Evolutionary conservation across 306 rosid species (phyloP), one percentile per base, ranked within the genome.

Genomic region (Inga laurina): DNA sequence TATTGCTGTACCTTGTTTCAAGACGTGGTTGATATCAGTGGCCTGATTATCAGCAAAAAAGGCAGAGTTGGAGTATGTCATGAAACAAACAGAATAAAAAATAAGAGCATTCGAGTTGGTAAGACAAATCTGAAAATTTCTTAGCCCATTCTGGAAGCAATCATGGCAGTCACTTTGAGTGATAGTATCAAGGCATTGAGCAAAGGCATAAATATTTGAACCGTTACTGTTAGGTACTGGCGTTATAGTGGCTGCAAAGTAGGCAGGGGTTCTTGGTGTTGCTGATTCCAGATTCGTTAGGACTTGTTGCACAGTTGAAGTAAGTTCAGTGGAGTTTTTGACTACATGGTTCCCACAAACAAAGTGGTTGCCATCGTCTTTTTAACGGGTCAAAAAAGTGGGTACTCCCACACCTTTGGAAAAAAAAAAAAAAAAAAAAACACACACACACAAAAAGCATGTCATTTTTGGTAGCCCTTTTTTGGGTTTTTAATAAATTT

Each of bases 41-140:
- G 30, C 1, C 30, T 27, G 30, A 27, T 27, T 27, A 27, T 27
- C 30, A 27, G 30, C 1, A 27, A 27, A 27, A 27, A 27, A 27
- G 1, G 30, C 30, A 27, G 30, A 27, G 30, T 0, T 27, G 30
- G 30, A 27, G 30, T 59, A 59, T 59, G 34, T 59, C 66, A 59
- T 59, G 66, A 59, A 59, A n/a, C 66, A 59, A n/a, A 32, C 34
- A 9, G 66, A 32, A 22, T 59, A 88, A 72, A 78, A 85, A 32
- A 59, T n/a, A 59, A 22, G 34, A 8, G 32, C 66, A 10, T 59
- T 22, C 10, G 34, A 10, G 15, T 22, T 59, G 66, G 66, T 34
- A 59, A 59, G 66, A 24, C 66, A 59, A 8, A 22, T 59, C 66
- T 59, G 66, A 14, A 59, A n/a, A 59, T 59, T 59, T 3, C 10